phyloP scores from a whole-genome alignment of 139 green algal genomes.

The Eudorina sp. region DNA sequence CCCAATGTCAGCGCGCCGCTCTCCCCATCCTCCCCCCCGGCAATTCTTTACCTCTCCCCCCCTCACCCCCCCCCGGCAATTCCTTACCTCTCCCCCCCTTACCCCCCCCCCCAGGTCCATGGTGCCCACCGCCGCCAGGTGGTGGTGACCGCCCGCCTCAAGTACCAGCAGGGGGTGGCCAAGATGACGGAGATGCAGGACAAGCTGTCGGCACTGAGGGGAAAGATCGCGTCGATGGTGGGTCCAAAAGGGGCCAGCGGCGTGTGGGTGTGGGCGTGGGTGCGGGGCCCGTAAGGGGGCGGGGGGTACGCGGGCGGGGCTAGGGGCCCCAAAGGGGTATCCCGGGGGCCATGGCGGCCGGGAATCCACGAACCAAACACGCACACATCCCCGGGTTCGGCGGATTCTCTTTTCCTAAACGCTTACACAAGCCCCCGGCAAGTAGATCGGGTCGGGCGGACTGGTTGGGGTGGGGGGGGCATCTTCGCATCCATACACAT shows the following conservation, averaged over 20 bases:
- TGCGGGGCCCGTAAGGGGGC: too few species aligned
- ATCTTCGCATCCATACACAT: too few species aligned
- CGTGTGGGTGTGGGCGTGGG: background rate
- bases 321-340: too few species aligned
- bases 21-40: background rate
- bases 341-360: too few species aligned
- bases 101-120: conserved; percentile 25
- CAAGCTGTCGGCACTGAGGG: conserved; percentile 47
- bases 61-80: background rate
- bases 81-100: background rate
- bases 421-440: too few species aligned
- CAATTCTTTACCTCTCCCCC: background rate
- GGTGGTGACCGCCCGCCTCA: conserved; percentile 39
- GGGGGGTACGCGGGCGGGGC: too few species aligned
- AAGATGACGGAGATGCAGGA: conserved; percentile 62
- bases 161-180: conserved; percentile 55
- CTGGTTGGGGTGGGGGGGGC: too few species aligned
- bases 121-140: conserved; percentile 42
- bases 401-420: too few species aligned
- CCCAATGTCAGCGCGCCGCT: too few species aligned
- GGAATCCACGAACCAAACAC: too few species aligned
- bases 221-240: conserved; percentile 53
- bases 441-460: too few species aligned
- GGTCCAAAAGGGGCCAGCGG: background rate
- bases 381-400: too few species aligned